Base-by-base conservation (phyloP, 2,329 filamentous ascomycete genomes). In the Sarocladium oryzae region DNA sequence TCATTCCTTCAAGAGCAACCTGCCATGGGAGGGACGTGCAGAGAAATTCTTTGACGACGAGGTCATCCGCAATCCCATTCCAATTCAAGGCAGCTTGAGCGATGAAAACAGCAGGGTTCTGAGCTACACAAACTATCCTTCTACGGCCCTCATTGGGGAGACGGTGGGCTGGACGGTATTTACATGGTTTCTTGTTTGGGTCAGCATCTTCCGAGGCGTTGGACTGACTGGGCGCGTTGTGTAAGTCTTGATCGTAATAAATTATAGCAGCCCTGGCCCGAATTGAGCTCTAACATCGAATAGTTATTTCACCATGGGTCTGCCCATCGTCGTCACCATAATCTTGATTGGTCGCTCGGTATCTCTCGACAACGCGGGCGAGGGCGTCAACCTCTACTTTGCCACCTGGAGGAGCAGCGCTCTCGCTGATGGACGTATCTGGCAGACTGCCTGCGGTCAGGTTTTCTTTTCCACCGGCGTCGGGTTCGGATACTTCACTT, bases 401-500 rank as follows among this genome's bases (percentile, higher is more conserved):
- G 68, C 64, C 7, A 69, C 69, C 5, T 73, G 69, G 77, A 68
- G 76, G 55, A 68, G 75, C 11, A 68, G 69, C 4, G 67, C 80
- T 56, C 67, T 82, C 1, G 72, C 69, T 4, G 69, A 67, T 0
- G 77, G 76, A 0, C 69, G 67, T 0, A 71, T 82, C 1, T 82
- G 79, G 78, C 78, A 82, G 59, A 78, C 75, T n/a, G 79, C 78
- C 2, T 73, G 75, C 7, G 78, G 78, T 2, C 79, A 82, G 54
- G 77, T 81, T 41, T 81, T 82, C 62, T 81, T 81, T 63, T 79
- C 75, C 0, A 81, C 76, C 0, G 78, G 78, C 3, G 75, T 81
- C 24, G 78, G 76, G 1, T 81, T 81, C 56, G 78, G 78, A 2
- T 79, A 78, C 58, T 81, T 79, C 54, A 81, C 77, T 0, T 75